A percentile compares a stretch with the other conserved stretches of the same genome.
These are phyloP conservation scores for Auricularia heimuer DNA, from an alignment of 768 basidiomycete genomes.

Conservation along the genomic window DNA sequence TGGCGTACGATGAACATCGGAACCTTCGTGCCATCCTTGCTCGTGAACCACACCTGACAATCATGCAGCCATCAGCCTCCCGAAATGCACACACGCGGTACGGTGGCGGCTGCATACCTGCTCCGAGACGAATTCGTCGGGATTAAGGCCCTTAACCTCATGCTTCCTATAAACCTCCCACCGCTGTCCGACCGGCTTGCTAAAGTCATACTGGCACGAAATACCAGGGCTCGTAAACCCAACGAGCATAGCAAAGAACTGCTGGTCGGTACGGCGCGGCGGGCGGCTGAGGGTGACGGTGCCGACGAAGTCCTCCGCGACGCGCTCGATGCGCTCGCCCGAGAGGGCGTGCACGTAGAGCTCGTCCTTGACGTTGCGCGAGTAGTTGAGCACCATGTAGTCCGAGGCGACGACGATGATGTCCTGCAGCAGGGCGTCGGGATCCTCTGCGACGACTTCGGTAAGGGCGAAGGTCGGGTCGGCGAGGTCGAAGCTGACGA, in stretches of 20 bases:
- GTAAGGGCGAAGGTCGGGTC: conserved; percentile 34
- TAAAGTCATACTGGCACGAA: conserved; percentile 53
- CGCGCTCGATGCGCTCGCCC: conserved; percentile 43
- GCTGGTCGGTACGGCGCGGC: conserved; percentile 37
- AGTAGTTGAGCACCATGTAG: conserved; percentile 53
- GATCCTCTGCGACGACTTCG: conserved; percentile 62
- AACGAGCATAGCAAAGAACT: conserved; percentile 54
- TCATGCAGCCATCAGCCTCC: not conserved
- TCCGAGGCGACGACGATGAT: conserved; percentile 41
- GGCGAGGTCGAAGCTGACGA: conserved; percentile 54
- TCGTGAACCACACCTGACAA: conserved; percentile 59
- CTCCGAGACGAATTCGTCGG: conserved; percentile 57
- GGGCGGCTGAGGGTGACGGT: conserved; percentile 39
- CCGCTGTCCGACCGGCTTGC: conserved; percentile 26
- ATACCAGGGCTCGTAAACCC: conserved; percentile 69
- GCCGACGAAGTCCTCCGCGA: conserved; percentile 62
- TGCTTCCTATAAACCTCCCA: conserved; percentile 54
- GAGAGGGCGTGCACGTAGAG: conserved; percentile 56
- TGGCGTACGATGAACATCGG: conserved; percentile 83
- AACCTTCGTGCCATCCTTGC: conserved; percentile 69
- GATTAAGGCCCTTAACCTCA: conserved; percentile 46
- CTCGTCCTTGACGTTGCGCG: conserved; percentile 72
- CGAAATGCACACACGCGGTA: not conserved
- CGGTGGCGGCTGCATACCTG: conserved; percentile 33
- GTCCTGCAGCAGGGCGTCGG: conserved; percentile 48